phyloP scores from a whole-genome alignment of 805 yeast species.

The Hanseniaspora nectarophila region DNA sequence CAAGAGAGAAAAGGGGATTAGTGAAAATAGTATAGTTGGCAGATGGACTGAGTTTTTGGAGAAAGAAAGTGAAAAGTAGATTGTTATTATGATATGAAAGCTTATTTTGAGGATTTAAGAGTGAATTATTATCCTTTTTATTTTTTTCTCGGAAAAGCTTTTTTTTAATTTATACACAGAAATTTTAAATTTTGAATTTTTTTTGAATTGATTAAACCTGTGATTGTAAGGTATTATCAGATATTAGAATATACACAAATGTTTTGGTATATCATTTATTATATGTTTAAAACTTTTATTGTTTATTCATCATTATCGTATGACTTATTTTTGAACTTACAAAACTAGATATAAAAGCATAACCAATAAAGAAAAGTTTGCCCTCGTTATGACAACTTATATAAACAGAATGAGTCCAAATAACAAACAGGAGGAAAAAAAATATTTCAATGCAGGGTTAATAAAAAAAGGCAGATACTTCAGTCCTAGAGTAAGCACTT shows the following conservation, averaged over 20 bases:
- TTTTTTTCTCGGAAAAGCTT: too few species aligned
- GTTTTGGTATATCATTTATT: too few species aligned
- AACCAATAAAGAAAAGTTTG: too few species aligned
- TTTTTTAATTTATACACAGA: neutral
- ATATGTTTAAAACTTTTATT: too few species aligned
- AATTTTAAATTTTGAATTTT: neutral
- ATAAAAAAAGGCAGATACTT: neutral
- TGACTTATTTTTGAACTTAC: too few species aligned
- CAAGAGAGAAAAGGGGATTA: slow-evolving; percentile 28
- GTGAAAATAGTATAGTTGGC: slow-evolving; percentile 44
- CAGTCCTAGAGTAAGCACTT: neutral
- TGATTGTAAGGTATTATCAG: neutral
- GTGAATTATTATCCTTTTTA: neutral
- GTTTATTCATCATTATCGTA: too few species aligned
- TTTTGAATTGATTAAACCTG: neutral
- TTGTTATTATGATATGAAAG: too few species aligned
- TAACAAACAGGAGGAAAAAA: neutral
- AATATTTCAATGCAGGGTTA: neutral
- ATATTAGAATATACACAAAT: neutral
- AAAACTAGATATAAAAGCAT: too few species aligned
- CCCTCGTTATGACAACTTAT: neutral
- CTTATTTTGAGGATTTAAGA: too few species aligned
- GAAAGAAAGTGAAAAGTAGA: slow-evolving; percentile 44
- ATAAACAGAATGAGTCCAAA: neutral
- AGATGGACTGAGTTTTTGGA: slow-evolving; percentile 73